Percentiles rank a stretch among this genome's conserved stretches.
Evolutionary conservation across 2,329 filamentous ascomycete genomes (phyloP).

Genomic region (Cladobotryum protrusum): DNA sequence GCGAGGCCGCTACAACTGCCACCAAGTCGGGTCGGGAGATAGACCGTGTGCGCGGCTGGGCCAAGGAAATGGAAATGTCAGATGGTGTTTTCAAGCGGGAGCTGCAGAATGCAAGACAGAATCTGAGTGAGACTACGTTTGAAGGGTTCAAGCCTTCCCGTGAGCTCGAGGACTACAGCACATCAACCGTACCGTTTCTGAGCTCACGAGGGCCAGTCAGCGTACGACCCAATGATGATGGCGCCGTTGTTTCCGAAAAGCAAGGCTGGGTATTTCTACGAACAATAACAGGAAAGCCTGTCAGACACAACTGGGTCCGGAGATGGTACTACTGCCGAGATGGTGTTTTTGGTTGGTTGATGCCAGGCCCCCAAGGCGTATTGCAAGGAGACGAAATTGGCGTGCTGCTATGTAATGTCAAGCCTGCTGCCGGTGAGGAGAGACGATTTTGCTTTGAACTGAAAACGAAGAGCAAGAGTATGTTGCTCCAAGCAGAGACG

Average conservation of each 20-base stretch:
- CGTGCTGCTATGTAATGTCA: constrained; percentile 86
- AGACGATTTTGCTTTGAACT: constrained; percentile 96
- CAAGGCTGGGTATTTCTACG: constrained; percentile 91
- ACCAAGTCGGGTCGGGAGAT: constrained; percentile 70
- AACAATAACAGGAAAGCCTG: constrained; percentile 78
- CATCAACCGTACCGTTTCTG: constrained; percentile 83
- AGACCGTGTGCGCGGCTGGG: constrained; percentile 88
- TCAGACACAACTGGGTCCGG: constrained; percentile 80
- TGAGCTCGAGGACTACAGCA: constrained; percentile 87
- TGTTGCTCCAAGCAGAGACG: constrained; percentile 87
- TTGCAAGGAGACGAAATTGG: constrained; percentile 95
- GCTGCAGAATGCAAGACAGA: constrained; percentile 68
- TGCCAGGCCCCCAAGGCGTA: constrained; percentile 78
- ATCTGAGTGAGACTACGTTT: constrained; percentile 75
- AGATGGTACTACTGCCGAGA: constrained; percentile 96
- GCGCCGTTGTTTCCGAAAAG: constrained; percentile 61
- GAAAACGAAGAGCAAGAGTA: constrained; percentile 90
- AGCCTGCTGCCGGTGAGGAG: constrained; percentile 86
- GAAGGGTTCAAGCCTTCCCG: constrained; percentile 70
- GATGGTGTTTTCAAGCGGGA: constrained; percentile 79
- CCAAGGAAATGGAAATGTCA: constrained; percentile 86
- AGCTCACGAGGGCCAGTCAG: constrained; percentile 63
- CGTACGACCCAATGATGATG: constrained; percentile 48
- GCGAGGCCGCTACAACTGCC: constrained; percentile 60
- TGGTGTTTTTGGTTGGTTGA: constrained; percentile 91